Evolutionary conservation across 1,139 yeast genomes (phyloP), one percentile per base, ranked within the genome.

Genomic region (Nadsonia starkeyi-henricii): DNA sequence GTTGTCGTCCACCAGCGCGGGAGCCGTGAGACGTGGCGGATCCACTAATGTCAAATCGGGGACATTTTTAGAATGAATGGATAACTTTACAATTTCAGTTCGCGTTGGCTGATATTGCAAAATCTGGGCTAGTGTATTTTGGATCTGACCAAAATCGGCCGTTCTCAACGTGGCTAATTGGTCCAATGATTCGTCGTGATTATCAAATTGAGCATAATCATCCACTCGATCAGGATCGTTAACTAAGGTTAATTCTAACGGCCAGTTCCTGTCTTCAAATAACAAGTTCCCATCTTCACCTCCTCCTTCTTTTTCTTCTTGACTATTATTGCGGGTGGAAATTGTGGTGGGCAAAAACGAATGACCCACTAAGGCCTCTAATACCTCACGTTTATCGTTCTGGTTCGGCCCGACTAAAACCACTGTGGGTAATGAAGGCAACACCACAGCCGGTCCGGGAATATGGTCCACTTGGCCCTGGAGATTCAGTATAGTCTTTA

Each of bases 361-460:
- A 57, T 84, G 95, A 13, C 97, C 97, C 1, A 89, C 97, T 52
- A 89, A 82, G 17, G 95, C 78, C 62, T 89, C 97, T 51, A 89
- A 72, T 1, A 89, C 97, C 0, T 96, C 86, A 0, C 96, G 85
- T 64, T 89, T 89, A 48, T 98, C 99, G 47, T 96, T 85, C 12
- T 95, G 85, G 67, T 93, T 98, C 1, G 98, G 89, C 0, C 99
- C 98, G 55, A 93, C 78, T 1, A 93, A 98, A 18, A 93, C 98
- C 57, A 93, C 91, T 0, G 96, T 84, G 1, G 98, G 98, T 42
- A 93, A 70, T 54, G 81, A 84, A 45, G 91, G 70, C 13, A 85
- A 77, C 43, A 85, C 88, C 3, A 81, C 70, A 52, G 82, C 81
- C n/a, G n/a, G n/a, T n/a, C n/a, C n/a, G 59, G 88, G 94, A 19